Percentiles rank a stretch among this genome's conserved stretches.
Evolutionary conservation across 2,329 filamentous ascomycete genomes (phyloP).

Genomic region (Colletotrichum sp.): DNA sequence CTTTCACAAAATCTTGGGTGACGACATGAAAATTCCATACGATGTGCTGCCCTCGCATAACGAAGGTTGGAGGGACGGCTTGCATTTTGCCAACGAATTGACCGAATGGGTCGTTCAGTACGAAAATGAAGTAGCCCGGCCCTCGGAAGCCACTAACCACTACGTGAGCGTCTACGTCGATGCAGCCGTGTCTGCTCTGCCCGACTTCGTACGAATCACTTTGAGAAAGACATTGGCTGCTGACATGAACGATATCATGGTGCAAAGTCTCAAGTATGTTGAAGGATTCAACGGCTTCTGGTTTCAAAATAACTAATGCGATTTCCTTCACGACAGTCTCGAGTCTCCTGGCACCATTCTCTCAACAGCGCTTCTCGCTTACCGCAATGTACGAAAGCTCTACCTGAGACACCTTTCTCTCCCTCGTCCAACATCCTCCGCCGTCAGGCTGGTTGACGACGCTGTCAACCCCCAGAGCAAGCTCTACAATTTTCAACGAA

Average conservation of each 20-base stretch:
- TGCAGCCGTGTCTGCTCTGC: slow-evolving; percentile 37
- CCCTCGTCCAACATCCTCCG: slow-evolving; percentile 49
- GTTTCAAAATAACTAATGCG: not conserved
- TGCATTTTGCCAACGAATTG: slow-evolving; percentile 58
- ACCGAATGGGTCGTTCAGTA: slow-evolving; percentile 54
- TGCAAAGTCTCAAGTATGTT: slow-evolving; percentile 13
- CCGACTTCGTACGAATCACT: slow-evolving; percentile 4
- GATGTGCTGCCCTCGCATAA: slow-evolving; percentile 43
- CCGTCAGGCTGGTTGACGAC: slow-evolving; percentile 35
- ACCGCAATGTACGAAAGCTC: slow-evolving; percentile 48
- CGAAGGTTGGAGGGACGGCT: slow-evolving; percentile 51
- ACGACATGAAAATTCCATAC: slow-evolving; percentile 59
- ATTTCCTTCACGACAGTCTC: not conserved
- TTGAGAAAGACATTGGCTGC: slow-evolving; percentile 17
- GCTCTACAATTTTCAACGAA: slow-evolving; percentile 44
- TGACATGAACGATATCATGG: slow-evolving; percentile 20
- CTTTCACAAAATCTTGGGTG: slow-evolving; percentile 63
- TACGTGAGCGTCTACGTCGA: slow-evolving; percentile 24
- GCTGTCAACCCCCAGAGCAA: slow-evolving; percentile 45
- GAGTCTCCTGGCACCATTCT: not conserved
- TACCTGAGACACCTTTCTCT: slow-evolving; percentile 52
- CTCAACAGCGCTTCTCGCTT: slow-evolving; percentile 34
- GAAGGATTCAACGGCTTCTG: not conserved
- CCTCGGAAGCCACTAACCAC: slow-evolving; percentile 40
- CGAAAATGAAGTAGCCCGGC: slow-evolving; percentile 40